Base-by-base conservation (phyloP, 805 yeast species). In the Saccharomycopsis malanga region DNA sequence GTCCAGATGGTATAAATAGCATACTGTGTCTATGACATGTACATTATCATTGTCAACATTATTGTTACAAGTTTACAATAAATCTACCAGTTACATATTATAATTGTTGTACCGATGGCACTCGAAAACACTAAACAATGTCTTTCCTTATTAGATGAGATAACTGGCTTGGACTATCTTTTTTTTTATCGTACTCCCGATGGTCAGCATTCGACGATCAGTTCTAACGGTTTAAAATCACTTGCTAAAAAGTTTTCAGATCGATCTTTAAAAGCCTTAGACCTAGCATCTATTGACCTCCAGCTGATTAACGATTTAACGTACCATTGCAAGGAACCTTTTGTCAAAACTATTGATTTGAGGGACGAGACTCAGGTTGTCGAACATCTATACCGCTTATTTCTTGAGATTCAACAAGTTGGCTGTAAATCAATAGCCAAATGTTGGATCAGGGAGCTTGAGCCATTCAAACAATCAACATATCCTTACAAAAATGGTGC, bases 341-440 rank as follows among this genome's bases (percentile, higher is more conserved):
- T 32, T 32, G 12, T 44, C 23, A 49, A 45, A 34, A 3, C n/a
- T 18, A 17, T 50, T 18, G 45, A 48, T n/a, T 32, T 50, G 21
- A n/a, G 21, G 2, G 46, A 50, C 34, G 24, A 27, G 5, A 22
- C 25, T n/a, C 37, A 17, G 4, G 46, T 50, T 18, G 30, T 24
- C 22, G 29, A 30, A n/a, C 54, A 50, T 17, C 41, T 23, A 24
- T 36, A 25, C 39, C 36, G 18, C 7, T 36, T 46, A 4, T 51
- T 51, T 17, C 34, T 29, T 7, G 48, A 48, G 27, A 36, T 51
- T 30, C 73, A 71, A 55, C 86, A 80, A 54, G 56, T 70, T 1
- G 64, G 70, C 1, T 84, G 93, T 59, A 82, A 81, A 52, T 54
- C 65, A 3, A 61, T 84, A 6, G 81, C 85, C 4, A 83, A 82